Evolutionary conservation across 345 rosid species (phyloP).

Genomic region (Clarkia xantiana): DNA sequence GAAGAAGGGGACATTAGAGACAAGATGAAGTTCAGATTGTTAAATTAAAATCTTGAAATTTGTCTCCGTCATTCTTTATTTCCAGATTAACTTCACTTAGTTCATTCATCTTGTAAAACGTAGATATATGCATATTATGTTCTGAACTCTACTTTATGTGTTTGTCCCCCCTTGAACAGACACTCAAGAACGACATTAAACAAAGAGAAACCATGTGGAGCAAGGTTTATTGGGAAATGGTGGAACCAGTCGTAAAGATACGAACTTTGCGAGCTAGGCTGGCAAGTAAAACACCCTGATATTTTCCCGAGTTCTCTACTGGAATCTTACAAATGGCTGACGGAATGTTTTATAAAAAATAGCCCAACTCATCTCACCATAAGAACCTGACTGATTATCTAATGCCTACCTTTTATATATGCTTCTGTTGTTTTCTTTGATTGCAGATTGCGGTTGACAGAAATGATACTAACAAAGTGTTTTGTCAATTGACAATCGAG

Average conservation of each 20-base stretch:
- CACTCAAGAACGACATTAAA: conserved; percentile 77
- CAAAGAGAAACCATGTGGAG: conserved; percentile 67
- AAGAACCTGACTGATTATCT: not conserved
- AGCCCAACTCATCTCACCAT: not conserved
- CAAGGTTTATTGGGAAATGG: conserved; percentile 69
- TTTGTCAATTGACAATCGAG: conserved; percentile 77
- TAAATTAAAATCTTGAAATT: too few species aligned
- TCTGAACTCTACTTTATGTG: not conserved
- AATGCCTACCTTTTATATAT: not conserved
- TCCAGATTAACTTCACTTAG: not conserved
- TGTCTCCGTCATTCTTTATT: too few species aligned
- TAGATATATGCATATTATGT: not conserved
- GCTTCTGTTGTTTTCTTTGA: conserved; percentile 1
- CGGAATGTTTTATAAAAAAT: too few species aligned
- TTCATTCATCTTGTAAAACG: not conserved
- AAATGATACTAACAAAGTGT: conserved; percentile 53
- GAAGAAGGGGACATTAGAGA: too few species aligned
- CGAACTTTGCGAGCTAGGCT: conserved; percentile 84
- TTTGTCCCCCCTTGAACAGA: conserved; percentile 23
- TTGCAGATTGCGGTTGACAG: conserved; percentile 75
- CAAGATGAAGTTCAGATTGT: too few species aligned
- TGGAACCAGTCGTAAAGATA: conserved; percentile 72
- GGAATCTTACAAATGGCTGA: not conserved
- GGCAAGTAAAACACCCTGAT: conserved; percentile 26
- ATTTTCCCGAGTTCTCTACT: not conserved